phyloP scores from a whole-genome alignment of 164 flowering plant genomes.

The Euptelea pleiosperma region DNA sequence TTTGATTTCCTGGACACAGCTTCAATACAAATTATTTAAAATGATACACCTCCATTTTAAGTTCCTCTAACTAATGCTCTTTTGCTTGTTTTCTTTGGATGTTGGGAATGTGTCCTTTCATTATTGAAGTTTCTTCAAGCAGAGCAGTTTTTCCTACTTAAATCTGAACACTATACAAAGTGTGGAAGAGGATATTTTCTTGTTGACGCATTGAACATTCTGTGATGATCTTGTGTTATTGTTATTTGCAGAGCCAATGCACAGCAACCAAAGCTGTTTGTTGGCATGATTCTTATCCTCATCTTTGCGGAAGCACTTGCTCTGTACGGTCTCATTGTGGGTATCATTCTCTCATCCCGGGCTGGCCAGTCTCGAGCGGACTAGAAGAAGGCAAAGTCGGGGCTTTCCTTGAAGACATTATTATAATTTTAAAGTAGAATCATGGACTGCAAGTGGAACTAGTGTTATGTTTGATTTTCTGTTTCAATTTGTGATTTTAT shows the following conservation, averaged over 20 bases:
- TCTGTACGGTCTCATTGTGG: constrained; percentile 35
- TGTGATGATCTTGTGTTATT: neutral
- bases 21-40: too few species aligned
- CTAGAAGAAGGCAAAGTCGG: constrained; percentile 5
- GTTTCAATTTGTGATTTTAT: neutral
- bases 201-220: too few species aligned
- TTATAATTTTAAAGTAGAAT: neutral
- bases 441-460: constrained; percentile 2
- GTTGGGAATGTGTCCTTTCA: too few species aligned
- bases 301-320: constrained; percentile 50
- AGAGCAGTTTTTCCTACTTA: too few species aligned
- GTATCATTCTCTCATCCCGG: constrained; percentile 52
- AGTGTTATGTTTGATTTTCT: neutral
- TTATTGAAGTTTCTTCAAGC: too few species aligned
- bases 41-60: too few species aligned
- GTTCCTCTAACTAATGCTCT: too few species aligned
- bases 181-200: too few species aligned
- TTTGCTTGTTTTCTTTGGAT: too few species aligned
- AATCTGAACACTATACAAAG: too few species aligned
- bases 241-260: constrained; percentile 52
- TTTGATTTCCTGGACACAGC: too few species aligned
- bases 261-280: constrained; percentile 59
- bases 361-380: constrained; percentile 69
- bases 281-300: constrained; percentile 37
- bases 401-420: neutral